Conservation (phyloP, 345 rosid species). For the Litchi chinensis region DNA sequence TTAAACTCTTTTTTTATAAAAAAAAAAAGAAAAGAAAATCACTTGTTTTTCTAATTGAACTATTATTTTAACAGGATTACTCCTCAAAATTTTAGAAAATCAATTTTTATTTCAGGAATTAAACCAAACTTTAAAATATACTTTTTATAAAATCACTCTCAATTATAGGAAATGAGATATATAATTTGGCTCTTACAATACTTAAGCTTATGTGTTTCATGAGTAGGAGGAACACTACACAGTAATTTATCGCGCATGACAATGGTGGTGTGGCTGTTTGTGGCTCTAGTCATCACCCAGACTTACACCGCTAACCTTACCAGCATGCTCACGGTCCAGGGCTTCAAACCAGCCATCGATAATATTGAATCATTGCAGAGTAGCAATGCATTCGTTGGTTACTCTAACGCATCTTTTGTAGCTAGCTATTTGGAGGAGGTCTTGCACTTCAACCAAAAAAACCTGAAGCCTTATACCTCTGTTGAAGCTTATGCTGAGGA, state of each 20-base stretch:
- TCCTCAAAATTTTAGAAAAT: no score
- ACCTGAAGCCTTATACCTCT: neutral
- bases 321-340: constrained; percentile 23
- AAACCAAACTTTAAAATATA: no score
- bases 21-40: no score
- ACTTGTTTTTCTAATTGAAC: no score
- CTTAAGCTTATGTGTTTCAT: neutral
- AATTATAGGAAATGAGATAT: no score
- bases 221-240: constrained; percentile 22
- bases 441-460: neutral
- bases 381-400: constrained; percentile 22
- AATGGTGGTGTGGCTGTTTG: constrained; percentile 29
- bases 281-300: constrained; percentile 26
- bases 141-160: no score
- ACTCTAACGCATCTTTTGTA: constrained; percentile 9
- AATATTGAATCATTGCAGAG: constrained; percentile 18
- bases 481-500: constrained; percentile 12
- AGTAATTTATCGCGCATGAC: constrained; percentile 34
- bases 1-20: no score
- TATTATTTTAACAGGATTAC: no score
- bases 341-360: constrained; percentile 6
- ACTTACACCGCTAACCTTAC: constrained; percentile 32
- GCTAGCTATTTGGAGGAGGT: constrained; percentile 19
- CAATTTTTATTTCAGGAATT: no score
- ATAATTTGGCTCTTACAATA: no score